Percentiles rank a stretch among this genome's conserved stretches.
Conservation (phyloP, 176 grass and related monocot genomes). For the Secale cereale region DNA sequence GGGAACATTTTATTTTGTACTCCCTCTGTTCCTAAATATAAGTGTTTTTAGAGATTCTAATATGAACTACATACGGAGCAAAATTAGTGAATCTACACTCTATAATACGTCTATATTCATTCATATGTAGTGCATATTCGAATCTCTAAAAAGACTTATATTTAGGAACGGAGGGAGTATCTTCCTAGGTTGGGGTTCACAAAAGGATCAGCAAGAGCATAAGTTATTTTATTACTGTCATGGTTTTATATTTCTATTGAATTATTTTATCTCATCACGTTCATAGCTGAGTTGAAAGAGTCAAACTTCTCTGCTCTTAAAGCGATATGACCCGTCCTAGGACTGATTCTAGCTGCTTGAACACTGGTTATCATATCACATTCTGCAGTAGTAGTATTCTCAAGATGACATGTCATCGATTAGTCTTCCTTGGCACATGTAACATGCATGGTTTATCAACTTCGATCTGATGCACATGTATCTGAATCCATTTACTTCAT, state of each 20-base stretch:
- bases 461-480: not conserved
- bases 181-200: not conserved
- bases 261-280: not conserved
- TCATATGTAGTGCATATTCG: no score
- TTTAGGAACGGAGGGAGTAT: no score
- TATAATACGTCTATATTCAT: no score
- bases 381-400: slow-evolving; percentile 9
- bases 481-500: not conserved
- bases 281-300: slow-evolving; percentile 26
- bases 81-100: no score
- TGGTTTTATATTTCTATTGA: slow-evolving; percentile 17
- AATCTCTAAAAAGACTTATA: no score
- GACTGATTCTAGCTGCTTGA: slow-evolving; percentile 13
- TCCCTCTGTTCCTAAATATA: no score
- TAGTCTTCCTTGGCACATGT: not conserved
- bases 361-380: not conserved
- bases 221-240: slow-evolving; percentile 16
- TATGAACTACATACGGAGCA: no score
- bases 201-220: not conserved
- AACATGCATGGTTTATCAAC: not conserved
- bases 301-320: not conserved
- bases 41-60: no score
- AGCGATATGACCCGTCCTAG: not conserved
- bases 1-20: not conserved
- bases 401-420: not conserved